These are phyloP conservation scores for Macrolepiota fuliginosa DNA, from an alignment of 768 basidiomycete species.

Conservation along the genomic window DNA sequence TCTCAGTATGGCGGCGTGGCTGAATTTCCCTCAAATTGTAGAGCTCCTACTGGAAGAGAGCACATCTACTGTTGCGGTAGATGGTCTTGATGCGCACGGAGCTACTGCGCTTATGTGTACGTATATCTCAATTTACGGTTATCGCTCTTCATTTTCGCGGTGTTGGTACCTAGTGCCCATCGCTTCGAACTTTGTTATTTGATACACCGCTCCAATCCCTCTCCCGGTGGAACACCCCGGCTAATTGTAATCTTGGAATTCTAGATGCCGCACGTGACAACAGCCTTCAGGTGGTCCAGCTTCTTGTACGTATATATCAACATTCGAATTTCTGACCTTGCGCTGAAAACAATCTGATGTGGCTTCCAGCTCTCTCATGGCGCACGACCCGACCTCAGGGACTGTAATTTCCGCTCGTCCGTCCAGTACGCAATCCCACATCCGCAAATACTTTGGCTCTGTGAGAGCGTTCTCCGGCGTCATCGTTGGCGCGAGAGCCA, in stretches of 20 bases:
- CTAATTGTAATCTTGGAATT: constrained; percentile 17
- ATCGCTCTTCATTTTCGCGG: constrained; percentile 1
- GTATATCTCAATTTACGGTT: constrained; percentile 24
- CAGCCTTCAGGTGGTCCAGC: constrained; percentile 60
- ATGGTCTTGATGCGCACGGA: constrained; percentile 71
- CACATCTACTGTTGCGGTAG: constrained; percentile 60
- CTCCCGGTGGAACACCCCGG: background rate
- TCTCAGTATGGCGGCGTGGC: constrained; percentile 77
- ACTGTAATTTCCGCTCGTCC: constrained; percentile 69
- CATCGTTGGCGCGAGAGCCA: constrained; percentile 59
- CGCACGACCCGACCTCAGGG: constrained; percentile 71
- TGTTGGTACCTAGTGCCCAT: constrained; percentile 6
- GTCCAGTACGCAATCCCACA: constrained; percentile 67
- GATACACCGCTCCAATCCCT: background rate
- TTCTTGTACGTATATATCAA: constrained; percentile 49
- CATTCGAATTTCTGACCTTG: constrained; percentile 5
- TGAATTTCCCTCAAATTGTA: constrained; percentile 62
- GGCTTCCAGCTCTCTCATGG: constrained; percentile 57
- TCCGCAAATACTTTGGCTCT: constrained; percentile 64
- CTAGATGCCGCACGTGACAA: constrained; percentile 78
- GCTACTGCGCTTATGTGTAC: constrained; percentile 86
- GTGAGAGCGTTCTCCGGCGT: constrained; percentile 62
- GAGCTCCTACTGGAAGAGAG: constrained; percentile 62
- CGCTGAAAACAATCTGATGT: constrained; percentile 1
- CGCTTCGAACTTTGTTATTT: constrained; percentile 1